Evolutionary conservation across 2,329 filamentous ascomycete species (phyloP), one percentile per base, ranked within the genome.

Genomic region (Fusarium torulosum): DNA sequence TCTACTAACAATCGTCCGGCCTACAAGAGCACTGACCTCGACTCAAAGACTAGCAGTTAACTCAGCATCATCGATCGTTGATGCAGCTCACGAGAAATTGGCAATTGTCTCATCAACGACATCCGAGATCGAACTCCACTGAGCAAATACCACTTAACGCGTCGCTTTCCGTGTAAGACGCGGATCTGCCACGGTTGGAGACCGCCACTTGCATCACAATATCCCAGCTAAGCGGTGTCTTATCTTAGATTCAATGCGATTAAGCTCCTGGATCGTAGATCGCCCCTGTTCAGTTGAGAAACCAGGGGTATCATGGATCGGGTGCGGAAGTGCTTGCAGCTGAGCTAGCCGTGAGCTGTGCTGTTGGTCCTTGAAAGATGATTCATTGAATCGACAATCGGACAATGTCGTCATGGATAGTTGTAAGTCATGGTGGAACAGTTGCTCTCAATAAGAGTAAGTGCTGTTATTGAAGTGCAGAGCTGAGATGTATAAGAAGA

Each of bases 391-490:
- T 42, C 17, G 55, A 17, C 27, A 45, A 45, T 61, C 40, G 46
- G 38, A 59, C 43, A 53, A 72, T 72, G 70, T 71, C 70, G 70
- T 72, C 70, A 72, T 72, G 62, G 59, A 69, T 46, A 67, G 51
- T 45, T 53, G 43, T 13, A 45, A 49, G 53, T 29, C 37, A 69
- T 69, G 67, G 69, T 58, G 61, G 53, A 42, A 45, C 25, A n/a
- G 19, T 14, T 23, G 13, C 19, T 11, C 35, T 23, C 27, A 41
- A 19, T 55, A 23, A 42, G 23, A 55, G 20, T 15, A 15, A 2
- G 20, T 31, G 19, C 38, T 31, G 8, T 7, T 27, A 17, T 41
- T 31, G 17, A 54, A 17, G 7, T 3, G 19, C 0, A 37, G 38
- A 25, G 11, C 19, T 27, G 4, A 35, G 13, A 35, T 38, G 37